Evolutionary conservation across 257 asterid species (phyloP), one percentile per base, ranked within the genome.

Genomic region (Ilex asprella): DNA sequence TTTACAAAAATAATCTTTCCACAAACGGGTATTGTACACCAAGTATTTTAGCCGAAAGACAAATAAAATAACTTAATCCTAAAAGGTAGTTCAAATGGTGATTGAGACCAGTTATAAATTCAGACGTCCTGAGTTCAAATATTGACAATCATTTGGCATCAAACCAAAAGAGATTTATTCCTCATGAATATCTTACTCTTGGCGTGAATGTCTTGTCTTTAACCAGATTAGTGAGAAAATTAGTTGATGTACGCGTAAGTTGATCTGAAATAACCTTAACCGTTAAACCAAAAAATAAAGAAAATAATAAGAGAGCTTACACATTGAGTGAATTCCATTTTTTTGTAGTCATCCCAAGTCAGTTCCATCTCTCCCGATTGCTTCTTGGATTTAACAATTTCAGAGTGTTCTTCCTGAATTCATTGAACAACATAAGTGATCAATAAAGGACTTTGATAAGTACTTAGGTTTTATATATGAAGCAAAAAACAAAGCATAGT

Each of bases 261-360:
- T 21, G 27, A 21, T 21, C 27, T 1, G 27, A 21, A 21, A n/a
- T n/a, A n/a, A n/a, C n/a, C n/a, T n/a, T 44, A 44, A 7, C 13
- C 1, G 13, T 44, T 44, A 7, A 44, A 44, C 13, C 50, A 44
- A 8, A 44, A 12, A 44, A 44, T 11, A 6, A 49, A 15, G 10
- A 49, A 12, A 49, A 6, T 1, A 15, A 49, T 12, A 49, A 49
- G 16, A 49, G 54, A 12, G 61, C 93, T 82, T 76, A 91, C 98
- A 62, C 96, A 84, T 75, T 91, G 98, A 29, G 96, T 91, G 79
- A 91, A 91, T 50, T 86, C 96, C 98, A 91, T 91, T 66, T 84
- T 82, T 80, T 76, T 91, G 79, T 91, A 91, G 51, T 91, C 98
- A 51, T 91, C 95, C 98, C 98, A 91, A 55, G 52, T 78, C 83